phyloP scores from a whole-genome alignment of 1,284 basidiomycete genomes.

The Flammula alnicola region DNA sequence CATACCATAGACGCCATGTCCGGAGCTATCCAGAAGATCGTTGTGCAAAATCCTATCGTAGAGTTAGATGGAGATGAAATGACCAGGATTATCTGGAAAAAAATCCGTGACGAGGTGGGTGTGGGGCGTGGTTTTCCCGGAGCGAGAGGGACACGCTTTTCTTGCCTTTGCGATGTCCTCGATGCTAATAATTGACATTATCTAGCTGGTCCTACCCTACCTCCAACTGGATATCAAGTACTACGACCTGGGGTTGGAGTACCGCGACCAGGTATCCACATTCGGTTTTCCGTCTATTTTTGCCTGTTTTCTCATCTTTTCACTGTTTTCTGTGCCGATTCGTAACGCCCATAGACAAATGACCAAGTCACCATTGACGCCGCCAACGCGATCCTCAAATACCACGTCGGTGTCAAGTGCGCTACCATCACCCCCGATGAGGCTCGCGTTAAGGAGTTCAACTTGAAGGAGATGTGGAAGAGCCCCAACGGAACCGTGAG shows the following conservation, averaged over 20 bases:
- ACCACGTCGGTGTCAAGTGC: slow-evolving; percentile 95
- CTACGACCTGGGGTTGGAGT: slow-evolving; percentile 93
- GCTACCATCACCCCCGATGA: slow-evolving; percentile 99
- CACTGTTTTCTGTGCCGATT: too few relatives aligned
- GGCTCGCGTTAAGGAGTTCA: slow-evolving; percentile 92
- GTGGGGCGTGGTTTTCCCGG: neutral
- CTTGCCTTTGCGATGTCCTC: neutral
- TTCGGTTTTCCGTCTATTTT: neutral
- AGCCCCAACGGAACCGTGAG: slow-evolving; percentile 92
- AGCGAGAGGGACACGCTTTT: too few relatives aligned
- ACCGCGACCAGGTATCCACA: slow-evolving; percentile 80
- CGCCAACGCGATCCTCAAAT: slow-evolving; percentile 88
- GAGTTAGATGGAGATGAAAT: slow-evolving; percentile 98
- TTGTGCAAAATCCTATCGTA: slow-evolving; percentile 90
- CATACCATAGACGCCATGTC: slow-evolving; percentile 21
- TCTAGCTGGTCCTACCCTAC: slow-evolving; percentile 92
- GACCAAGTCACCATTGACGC: slow-evolving; percentile 94
- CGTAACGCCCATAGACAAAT: slow-evolving; percentile 84
- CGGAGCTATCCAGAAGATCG: slow-evolving; percentile 59
- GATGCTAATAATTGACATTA: slow-evolving; percentile 6
- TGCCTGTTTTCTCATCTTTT: too few relatives aligned
- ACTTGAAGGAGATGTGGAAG: slow-evolving; percentile 98
- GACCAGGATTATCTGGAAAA: slow-evolving; percentile 99
- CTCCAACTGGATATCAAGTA: slow-evolving; percentile 97
- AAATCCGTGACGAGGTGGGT: slow-evolving; percentile 92